Base-by-base conservation (phyloP, 192 early-diverging fungal genomes). In the Spizellomyces sp. region DNA sequence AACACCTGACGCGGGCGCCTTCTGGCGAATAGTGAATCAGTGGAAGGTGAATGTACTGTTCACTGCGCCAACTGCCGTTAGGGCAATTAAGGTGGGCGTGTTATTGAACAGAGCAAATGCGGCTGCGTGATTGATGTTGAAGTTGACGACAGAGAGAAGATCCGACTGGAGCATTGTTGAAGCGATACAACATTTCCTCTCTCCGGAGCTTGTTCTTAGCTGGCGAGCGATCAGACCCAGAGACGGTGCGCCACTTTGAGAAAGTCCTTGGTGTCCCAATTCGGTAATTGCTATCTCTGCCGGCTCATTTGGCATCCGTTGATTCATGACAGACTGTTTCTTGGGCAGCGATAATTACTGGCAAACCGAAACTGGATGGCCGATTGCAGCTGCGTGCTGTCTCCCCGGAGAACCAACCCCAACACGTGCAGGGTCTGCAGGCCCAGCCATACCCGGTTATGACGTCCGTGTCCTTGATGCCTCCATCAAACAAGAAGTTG, bases 291-390 rank as follows among this genome's bases (percentile, higher is more conserved):
- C 52, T n/a, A 19, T 19, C 27, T 36, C 27, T 36, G 0, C 3
- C 27, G 27, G 27, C 27, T 36, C 27, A 36, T 36, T 36, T 36
- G 27, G 27, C 27, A 36, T 36, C 27, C 27, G 1, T 36, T 36
- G 27, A 36, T 36, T 36, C 0, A 36, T 36, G 0, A 36, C 27
- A 36, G 19, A n/a, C 15, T 2, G 19, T 55, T 3, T 55, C 52
- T 0, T n/a, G 2, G 10, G 10, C 52, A 55, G 52, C 65, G 93
- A 95, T 77, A 90, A 92, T 67, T 95, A 89, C 78, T 95, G 93
- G 93, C 89, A 90, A 58, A 94, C 93, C 0, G 93, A 95, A 62
- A 90, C 87, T 48, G 92, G 93, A 2, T 88, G 86, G 42, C 92
- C 93, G 4, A 87, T 94, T 77, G 90, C 91, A 0, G 89, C 7